Base-by-base conservation (phyloP, 345 rosid species). In the Linum lewisii region DNA sequence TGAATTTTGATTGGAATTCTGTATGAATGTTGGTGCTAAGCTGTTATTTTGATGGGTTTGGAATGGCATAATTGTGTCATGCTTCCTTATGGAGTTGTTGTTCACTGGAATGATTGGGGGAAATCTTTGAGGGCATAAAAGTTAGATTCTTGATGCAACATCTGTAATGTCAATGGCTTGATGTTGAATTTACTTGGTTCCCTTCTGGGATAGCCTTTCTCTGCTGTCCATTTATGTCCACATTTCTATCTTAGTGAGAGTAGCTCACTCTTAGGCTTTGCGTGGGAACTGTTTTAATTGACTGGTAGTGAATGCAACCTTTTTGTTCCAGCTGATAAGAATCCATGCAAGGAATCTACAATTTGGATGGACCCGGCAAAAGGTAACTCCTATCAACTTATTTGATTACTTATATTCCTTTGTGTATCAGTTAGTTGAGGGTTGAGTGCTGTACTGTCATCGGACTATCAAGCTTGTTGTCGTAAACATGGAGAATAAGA, bases 281-380 rank as follows among this genome's bases (percentile, higher is more conserved):
- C 21, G 7, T 4, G 24, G 34, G 24, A 1, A 34, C 13, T 19
- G 20, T 25, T 21, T 16, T 3, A 20, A 65, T 55, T 62, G 54
- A 56, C 15, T 19, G 58, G 25, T 66, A 51, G 61, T 44, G 44
- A 15, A 34, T 50, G 51, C 60, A 26, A 6, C 21, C 29, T n/a
- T 45, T 54, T 24, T 18, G 60, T 68, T 61, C 50, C 73, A 80
- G 84, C 66, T 80, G 51, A 61, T 69, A 54, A 74, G 78, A 68
- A 81, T 81, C 71, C 78, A 73, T 57, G 61, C 71, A 21, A 74
- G 81, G 73, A 77, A 72, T 63, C 68, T 76, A 57, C 79, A 64
- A 68, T 77, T 67, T 58, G 79, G 84, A 37, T 84, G 89, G 86
- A 77, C 82, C 58, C 78, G 86, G 20, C 89, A 84, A 66, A 81